These are phyloP conservation scores for Heliocybe sulcata DNA, from an alignment of 1,284 basidiomycete species.

Conservation along the genomic window DNA sequence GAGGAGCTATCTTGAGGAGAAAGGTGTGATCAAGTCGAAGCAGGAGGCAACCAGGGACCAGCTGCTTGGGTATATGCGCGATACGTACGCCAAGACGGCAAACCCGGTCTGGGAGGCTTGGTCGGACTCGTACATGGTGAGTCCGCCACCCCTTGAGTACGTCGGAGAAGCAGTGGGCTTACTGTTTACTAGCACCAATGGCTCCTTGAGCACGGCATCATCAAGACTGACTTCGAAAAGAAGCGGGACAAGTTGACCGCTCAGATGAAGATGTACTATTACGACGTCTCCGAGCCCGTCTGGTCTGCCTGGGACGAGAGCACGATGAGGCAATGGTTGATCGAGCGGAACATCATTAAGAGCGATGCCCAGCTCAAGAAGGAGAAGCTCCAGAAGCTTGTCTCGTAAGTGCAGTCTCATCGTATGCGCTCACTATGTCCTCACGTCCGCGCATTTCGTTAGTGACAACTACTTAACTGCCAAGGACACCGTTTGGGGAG, in stretches of 20 bases:
- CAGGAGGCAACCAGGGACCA: conserved; percentile 59
- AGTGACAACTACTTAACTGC: conserved; percentile 73
- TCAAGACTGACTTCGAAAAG: conserved; percentile 52
- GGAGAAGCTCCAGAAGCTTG: conserved; percentile 72
- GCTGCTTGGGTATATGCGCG: conserved; percentile 59
- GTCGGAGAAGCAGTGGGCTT: neutral
- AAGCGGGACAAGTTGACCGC: conserved; percentile 63
- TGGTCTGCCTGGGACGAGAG: conserved; percentile 70
- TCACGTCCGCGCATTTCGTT: neutral
- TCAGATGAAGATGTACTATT: conserved; percentile 80
- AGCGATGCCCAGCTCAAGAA: conserved; percentile 62
- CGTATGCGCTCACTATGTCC: neutral
- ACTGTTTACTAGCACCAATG: conserved; percentile 56
- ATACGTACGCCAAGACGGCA: conserved; percentile 57
- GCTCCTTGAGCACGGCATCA: conserved; percentile 73
- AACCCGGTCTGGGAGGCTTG: conserved; percentile 76
- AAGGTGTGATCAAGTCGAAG: conserved; percentile 66
- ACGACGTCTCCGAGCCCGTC: conserved; percentile 48
- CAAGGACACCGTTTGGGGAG: conserved; percentile 58
- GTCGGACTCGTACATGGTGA: conserved; percentile 79
- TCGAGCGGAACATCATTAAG: conserved; percentile 64
- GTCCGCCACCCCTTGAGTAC: conserved; percentile 15
- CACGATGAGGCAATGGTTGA: conserved; percentile 63
- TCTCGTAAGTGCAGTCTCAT: conserved; percentile 37
- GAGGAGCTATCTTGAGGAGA: conserved; percentile 64